Base-by-base conservation (phyloP, 768 basidiomycete species). In the Phallus indusiatus region DNA sequence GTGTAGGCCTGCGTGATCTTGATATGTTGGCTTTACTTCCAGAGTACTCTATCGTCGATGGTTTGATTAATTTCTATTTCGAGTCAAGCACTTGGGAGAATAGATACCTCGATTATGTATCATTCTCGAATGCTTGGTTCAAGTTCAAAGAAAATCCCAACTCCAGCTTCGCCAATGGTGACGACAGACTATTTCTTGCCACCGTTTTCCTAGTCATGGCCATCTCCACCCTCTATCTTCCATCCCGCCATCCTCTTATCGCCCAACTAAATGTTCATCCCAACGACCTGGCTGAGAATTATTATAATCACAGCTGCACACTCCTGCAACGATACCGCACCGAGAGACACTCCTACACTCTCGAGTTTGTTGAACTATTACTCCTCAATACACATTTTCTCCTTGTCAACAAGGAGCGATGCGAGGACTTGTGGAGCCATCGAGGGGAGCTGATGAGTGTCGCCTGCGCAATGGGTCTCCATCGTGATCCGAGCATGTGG, bases 21-120 rank as follows among this genome's bases (percentile, higher is more conserved):
- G 89, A 91, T 69, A 77, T 92, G 9, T 78, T 89, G 61, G 74
- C 77, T 4, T 70, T 79, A 58, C 78, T 92, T 1, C 89, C 89
- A 2, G 73, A 79, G 18, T 70, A 85, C 55, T 79, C 85, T 50
- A 74, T 84, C 54, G 83, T 90, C 65, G 89, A 91, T 66, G 80
- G 77, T 17, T 81, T 92, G 55, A 77, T 92, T 67, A 71, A 72
- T 52, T 85, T 83, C 71, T 91, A 92, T 70, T 90, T 90, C 65
- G 86, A 88, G 64, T 88, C 87, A 67, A 89, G 88, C 78, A 90
- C 87, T 70, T 92, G 89, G 89, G 82, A 90, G 55, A 88, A 90
- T 70, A 83, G 86, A 46, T 84, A 88, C 67, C 80, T 91, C 60
- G 85, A 89, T 69, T 78, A 83, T 56, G 59, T 72, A 1, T 74